Evolutionary conservation across 441 rosid species (phyloP).

Genomic region (Cnidoscolus chayamansa): DNA sequence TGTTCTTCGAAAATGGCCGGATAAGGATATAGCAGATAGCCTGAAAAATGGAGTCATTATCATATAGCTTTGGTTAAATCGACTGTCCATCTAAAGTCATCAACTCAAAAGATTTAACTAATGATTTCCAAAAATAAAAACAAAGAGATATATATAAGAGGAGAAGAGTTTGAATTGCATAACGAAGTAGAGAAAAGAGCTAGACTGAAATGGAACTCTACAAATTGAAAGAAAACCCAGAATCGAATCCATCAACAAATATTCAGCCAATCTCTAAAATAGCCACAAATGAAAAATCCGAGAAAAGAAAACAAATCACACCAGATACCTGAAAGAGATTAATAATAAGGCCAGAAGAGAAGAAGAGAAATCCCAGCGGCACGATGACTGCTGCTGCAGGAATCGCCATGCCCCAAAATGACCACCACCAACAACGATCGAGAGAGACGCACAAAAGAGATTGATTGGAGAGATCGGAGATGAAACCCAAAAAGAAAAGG

Average conservation of each 20-base stretch:
- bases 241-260: conserved; percentile 19
- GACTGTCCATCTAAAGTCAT: background rate
- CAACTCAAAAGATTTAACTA: background rate
- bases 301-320: background rate
- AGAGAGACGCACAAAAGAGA: background rate
- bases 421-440: background rate
- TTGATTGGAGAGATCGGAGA: background rate
- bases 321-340: conserved; percentile 72
- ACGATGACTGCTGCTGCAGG: conserved; percentile 78
- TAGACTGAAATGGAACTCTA: conserved; percentile 7
- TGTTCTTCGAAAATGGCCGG: conserved; percentile 60
- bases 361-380: conserved; percentile 80
- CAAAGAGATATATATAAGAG: background rate
- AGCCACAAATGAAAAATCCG: background rate
- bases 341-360: conserved; percentile 79
- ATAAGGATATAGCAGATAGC: conserved; percentile 47
- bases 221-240: conserved; percentile 15
- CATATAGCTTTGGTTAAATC: conserved; percentile 7
- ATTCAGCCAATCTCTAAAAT: background rate
- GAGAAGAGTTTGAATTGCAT: background rate
- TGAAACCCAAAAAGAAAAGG: background rate
- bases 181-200: background rate
- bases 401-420: conserved; percentile 52
- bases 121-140: no score
- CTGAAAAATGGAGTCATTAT: conserved; percentile 29